Percentiles rank a stretch among this genome's conserved stretches.
phyloP scores from a whole-genome alignment of 208 protist species.

The Porcisia deanei region DNA sequence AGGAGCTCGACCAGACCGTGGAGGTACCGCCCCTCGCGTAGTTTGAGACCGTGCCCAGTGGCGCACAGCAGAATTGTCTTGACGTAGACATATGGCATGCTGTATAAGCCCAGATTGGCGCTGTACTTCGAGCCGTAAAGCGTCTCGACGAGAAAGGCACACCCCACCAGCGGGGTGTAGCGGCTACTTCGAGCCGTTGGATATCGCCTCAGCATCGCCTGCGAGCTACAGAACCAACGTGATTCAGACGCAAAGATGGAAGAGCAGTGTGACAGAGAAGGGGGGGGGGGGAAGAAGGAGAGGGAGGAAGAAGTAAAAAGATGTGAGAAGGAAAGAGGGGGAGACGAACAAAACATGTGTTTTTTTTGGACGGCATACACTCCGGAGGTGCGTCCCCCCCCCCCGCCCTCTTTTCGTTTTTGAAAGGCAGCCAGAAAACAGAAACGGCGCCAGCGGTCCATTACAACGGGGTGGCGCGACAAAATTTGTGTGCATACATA shows the following conservation, averaged over 20 bases:
- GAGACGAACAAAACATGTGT: background rate
- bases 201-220: conserved; percentile 17
- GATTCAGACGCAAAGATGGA: background rate
- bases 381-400: too few species aligned
- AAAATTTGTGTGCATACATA: background rate
- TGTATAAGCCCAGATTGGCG: conserved; percentile 64
- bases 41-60: conserved; percentile 33
- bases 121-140: conserved; percentile 85
- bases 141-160: conserved; percentile 60
- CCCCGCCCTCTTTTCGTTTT: too few species aligned
- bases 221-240: background rate
- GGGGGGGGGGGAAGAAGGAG: background rate
- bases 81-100: conserved; percentile 73
- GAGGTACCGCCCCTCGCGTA: conserved; percentile 48
- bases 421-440: too few species aligned
- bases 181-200: conserved; percentile 27
- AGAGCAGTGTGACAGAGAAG: background rate
- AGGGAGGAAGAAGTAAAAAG: background rate
- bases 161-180: conserved; percentile 62
- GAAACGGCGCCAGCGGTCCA: too few species aligned
- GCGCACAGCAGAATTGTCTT: conserved; percentile 74
- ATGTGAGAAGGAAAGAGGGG: background rate
- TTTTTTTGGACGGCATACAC: too few species aligned
- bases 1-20: conserved; percentile 64
- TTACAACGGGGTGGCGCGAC: too few species aligned